Conservation (phyloP, 1,139 yeast species). For the Yamadazyma blattariae region DNA sequence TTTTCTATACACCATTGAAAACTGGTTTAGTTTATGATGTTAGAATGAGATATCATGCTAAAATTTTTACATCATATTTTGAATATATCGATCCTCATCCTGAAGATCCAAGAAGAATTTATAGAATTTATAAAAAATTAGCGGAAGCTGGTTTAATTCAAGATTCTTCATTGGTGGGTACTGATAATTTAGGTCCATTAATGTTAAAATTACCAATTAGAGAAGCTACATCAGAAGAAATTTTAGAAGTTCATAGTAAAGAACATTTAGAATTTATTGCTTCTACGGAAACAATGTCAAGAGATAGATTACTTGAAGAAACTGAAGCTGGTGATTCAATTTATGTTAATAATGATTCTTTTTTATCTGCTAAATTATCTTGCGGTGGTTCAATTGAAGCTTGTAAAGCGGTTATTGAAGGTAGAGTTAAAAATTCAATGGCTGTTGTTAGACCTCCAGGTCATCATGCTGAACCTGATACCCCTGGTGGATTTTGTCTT, state of each 20-base stretch:
- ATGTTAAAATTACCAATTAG: conserved; percentile 89
- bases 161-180: conserved; percentile 78
- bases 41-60: conserved; percentile 95
- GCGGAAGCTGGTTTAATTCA: conserved; percentile 91
- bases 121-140: conserved; percentile 85
- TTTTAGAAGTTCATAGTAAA: conserved; percentile 79
- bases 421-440: conserved; percentile 82
- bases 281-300: conserved; percentile 73
- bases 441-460: conserved; percentile 99
- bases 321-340: conserved; percentile 95
- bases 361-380: conserved; percentile 80
- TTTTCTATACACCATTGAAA: conserved; percentile 68
- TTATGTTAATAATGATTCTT: conserved; percentile 90
- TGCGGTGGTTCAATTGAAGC: conserved; percentile 99
- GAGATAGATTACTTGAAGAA: conserved; percentile 74
- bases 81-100: conserved; percentile 99
- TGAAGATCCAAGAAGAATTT: conserved; percentile 95
- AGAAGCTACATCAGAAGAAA: conserved; percentile 85
- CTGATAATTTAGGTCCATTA: conserved; percentile 79
- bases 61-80: conserved; percentile 84
- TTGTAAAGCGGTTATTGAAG: conserved; percentile 92
- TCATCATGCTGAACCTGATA: conserved; percentile 97
- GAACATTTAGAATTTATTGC: conserved; percentile 76
- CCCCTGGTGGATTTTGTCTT: conserved; percentile 95
- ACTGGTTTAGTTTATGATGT: conserved; percentile 97